Conservation (phyloP, 2,329 filamentous ascomycete genomes). For the Cladobotryum mycophilum region DNA sequence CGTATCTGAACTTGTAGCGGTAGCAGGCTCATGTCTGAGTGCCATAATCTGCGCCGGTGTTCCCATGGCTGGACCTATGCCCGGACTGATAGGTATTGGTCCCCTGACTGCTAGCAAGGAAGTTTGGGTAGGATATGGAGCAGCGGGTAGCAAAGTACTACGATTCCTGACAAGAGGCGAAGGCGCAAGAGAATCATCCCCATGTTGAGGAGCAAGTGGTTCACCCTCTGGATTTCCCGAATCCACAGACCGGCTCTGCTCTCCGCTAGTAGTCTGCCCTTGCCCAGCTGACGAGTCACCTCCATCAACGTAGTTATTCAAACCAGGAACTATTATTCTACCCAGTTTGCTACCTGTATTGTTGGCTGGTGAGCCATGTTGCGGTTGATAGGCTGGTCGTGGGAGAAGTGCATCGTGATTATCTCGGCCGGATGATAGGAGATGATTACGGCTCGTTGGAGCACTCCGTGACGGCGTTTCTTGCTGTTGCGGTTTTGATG, state of each 20-base stretch:
- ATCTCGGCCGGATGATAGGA: neutral
- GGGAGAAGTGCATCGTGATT: neutral
- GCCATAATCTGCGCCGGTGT: slow-evolving; percentile 50
- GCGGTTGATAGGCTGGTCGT: slow-evolving; percentile 6
- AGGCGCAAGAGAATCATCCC: slow-evolving; percentile 27
- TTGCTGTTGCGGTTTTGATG: slow-evolving; percentile 13
- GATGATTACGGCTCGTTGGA: neutral
- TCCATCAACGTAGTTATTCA: slow-evolving; percentile 22
- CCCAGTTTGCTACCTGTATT: slow-evolving; percentile 9
- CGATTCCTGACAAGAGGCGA: slow-evolving; percentile 66
- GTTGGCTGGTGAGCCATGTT: slow-evolving; percentile 10
- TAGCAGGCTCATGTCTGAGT: slow-evolving; percentile 44
- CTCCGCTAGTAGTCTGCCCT: slow-evolving; percentile 29
- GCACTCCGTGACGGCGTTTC: neutral
- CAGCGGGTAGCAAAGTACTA: slow-evolving; percentile 60
- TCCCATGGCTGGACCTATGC: slow-evolving; percentile 12
- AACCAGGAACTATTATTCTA: slow-evolving; percentile 24
- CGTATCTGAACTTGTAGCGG: slow-evolving; percentile 52
- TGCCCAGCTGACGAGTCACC: slow-evolving; percentile 11
- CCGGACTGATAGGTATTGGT: slow-evolving; percentile 15
- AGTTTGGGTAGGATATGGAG: slow-evolving; percentile 68
- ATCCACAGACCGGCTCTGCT: slow-evolving; percentile 37
- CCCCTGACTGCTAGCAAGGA: slow-evolving; percentile 48
- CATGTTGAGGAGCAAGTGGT: slow-evolving; percentile 13
- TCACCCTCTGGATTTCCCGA: slow-evolving; percentile 28